phyloP scores from a whole-genome alignment of 2,329 filamentous ascomycete genomes.

The Botrytis porri region DNA sequence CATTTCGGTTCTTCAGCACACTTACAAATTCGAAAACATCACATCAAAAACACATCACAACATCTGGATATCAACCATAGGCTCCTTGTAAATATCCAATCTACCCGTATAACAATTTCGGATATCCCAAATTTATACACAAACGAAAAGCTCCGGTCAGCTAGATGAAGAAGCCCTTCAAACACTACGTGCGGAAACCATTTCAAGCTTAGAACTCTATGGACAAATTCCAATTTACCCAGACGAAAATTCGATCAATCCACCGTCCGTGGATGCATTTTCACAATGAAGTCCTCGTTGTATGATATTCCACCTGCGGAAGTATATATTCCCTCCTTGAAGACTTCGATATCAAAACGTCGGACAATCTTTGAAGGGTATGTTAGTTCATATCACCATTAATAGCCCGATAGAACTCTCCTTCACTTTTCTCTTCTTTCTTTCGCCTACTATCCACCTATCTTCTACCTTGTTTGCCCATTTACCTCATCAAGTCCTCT shows the following conservation, averaged over 20 bases:
- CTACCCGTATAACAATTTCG: too few species aligned
- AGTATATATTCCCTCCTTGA: slow-evolving; percentile 25
- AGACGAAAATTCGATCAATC: neutral
- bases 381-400: neutral
- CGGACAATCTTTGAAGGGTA: slow-evolving; percentile 12
- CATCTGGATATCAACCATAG: too few species aligned
- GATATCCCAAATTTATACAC: too few species aligned
- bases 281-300: slow-evolving; percentile 26
- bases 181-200: neutral
- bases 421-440: neutral
- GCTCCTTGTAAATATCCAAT: too few species aligned
- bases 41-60: too few species aligned
- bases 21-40: too few species aligned
- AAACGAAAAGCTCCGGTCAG: neutral
- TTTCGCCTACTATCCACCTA: neutral
- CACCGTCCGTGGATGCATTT: neutral
- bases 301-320: slow-evolving; percentile 29
- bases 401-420: accelerated
- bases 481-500: neutral
- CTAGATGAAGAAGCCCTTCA: neutral
- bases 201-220: neutral
- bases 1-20: too few species aligned
- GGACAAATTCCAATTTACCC: accelerated
- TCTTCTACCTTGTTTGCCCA: neutral
- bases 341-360: slow-evolving; percentile 26